These are phyloP conservation scores for Aspergillus awamori DNA, from an alignment of 2,329 filamentous ascomycete genomes.

Conservation along the genomic window DNA sequence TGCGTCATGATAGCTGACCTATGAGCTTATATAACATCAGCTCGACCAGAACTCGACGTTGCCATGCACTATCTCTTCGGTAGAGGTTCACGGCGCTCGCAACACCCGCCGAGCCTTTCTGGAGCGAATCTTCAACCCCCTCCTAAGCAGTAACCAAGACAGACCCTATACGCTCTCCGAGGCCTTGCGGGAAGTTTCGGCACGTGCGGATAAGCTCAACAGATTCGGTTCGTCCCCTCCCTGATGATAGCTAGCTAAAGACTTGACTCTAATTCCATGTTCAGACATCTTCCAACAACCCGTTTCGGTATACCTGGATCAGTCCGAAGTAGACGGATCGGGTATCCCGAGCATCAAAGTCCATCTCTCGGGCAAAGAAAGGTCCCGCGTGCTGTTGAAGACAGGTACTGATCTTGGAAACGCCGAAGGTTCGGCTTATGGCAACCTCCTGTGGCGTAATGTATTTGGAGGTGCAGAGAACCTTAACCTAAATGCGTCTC, in stretches of 20 bases:
- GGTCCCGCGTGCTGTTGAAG: constrained; percentile 82
- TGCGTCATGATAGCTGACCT: constrained; percentile 15
- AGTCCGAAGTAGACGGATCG: constrained; percentile 70
- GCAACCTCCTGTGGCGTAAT: constrained; percentile 84
- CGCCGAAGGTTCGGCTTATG: constrained; percentile 89
- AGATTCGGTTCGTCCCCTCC: constrained; percentile 68
- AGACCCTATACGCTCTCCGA: constrained; percentile 76
- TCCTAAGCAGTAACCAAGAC: constrained; percentile 70
- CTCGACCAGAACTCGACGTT: constrained; percentile 81
- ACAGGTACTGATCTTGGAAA: constrained; percentile 95
- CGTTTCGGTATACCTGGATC: constrained; percentile 80
- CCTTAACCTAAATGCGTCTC: constrained; percentile 80
- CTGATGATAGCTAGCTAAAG: background rate
- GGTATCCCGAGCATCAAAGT: constrained; percentile 73
- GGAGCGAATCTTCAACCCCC: constrained; percentile 74
- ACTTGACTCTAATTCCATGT: constrained; percentile 20
- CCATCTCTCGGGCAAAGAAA: constrained; percentile 75
- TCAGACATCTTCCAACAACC: constrained; percentile 84
- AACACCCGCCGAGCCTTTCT: constrained; percentile 86
- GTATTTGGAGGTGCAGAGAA: constrained; percentile 93
- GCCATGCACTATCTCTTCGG: constrained; percentile 82
- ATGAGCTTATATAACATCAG: constrained; percentile 46
- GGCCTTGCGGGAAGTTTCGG: constrained; percentile 71
- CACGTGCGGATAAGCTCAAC: constrained; percentile 72
- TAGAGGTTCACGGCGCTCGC: constrained; percentile 78